Base-by-base conservation (phyloP, 345 rosid species). In the Fremontodendron californicum region DNA sequence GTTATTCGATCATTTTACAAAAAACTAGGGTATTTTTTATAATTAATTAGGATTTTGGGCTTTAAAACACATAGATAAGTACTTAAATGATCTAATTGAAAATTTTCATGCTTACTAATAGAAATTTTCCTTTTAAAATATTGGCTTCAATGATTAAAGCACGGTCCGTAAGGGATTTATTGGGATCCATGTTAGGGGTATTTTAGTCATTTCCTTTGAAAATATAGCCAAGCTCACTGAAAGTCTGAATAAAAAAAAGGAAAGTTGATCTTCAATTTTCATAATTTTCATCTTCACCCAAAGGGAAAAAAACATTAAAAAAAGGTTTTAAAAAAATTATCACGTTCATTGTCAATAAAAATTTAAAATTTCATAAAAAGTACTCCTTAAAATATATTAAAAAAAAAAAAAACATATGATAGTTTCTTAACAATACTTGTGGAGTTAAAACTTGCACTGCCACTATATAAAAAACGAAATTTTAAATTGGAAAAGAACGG, bases 141-240 rank as follows among this genome's bases (percentile, higher is more conserved):
- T 43, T 45, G 31, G 35, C 5, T 11, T 80, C 86, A 88, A 88
- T 86, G 84, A 88, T 89, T 86, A 83, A 86, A 84, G 88, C 0
- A 3, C 16, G 19, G 15, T 12, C 43, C n/a, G n/a, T n/a, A n/a
- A 0, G 48, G 9, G 48, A 40, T 11, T n/a, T 11, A 65, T 21
- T 21, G 71, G 71, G 71, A 65, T 39, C 71, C 71, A 11, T 39
- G 71, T 65, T 66, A 40, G 31, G 33, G 71, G 71, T 39, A 40
- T 40, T 66, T 40, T 66, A 40, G 19, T 6, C 10, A 66, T 5
- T 64, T 65, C 3, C 5, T 0, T n/a, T n/a, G n/a, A 2, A 37
- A 37, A 39, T 27, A 10, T 23, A 9, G 15, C 6, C 18, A 58
- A 69, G 78, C 75, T 25, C 80, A 61, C 71, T 77, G 33, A 73